Evolutionary conservation across 805 yeast genomes (phyloP).

Genomic region (Candida methanosorbosa): DNA sequence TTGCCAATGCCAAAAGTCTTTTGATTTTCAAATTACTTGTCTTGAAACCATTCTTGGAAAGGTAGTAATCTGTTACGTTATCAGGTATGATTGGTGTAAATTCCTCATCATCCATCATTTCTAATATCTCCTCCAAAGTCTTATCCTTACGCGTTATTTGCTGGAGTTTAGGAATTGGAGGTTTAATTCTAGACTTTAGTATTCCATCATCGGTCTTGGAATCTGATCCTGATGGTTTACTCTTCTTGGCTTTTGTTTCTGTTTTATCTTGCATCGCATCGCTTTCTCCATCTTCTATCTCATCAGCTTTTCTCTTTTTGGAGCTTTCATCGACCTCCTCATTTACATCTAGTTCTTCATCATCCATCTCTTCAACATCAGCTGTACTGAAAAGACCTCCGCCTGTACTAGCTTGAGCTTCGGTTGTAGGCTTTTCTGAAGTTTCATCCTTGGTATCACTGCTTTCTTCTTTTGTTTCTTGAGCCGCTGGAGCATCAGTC

Average conservation of each 20-base stretch:
- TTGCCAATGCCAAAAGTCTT: slow-evolving; percentile 83
- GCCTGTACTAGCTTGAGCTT: background rate
- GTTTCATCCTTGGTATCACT: background rate
- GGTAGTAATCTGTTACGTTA: slow-evolving; percentile 88
- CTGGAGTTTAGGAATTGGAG: slow-evolving; percentile 43
- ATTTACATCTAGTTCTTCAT: slow-evolving; percentile 6
- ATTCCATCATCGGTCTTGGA: too few relatives aligned
- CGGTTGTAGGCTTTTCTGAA: background rate
- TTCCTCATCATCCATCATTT: slow-evolving; percentile 89
- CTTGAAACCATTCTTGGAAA: slow-evolving; percentile 78
- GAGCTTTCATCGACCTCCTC: background rate
- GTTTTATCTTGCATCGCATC: background rate
- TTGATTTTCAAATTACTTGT: slow-evolving; percentile 72
- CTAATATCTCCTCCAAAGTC: slow-evolving; percentile 73
- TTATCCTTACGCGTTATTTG: slow-evolving; percentile 72
- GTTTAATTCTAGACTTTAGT: slow-evolving; percentile 6
- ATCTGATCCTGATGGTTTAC: slow-evolving; percentile 20
- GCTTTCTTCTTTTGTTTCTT: background rate
- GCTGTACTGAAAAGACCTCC: slow-evolving; percentile 10
- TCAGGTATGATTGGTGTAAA: slow-evolving; percentile 96
- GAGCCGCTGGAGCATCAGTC: background rate
- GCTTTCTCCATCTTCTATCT: slow-evolving; percentile 2
- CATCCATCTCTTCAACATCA: slow-evolving; percentile 10
- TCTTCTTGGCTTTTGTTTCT: slow-evolving; percentile 14
- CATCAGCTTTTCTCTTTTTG: slow-evolving; percentile 3